Percentiles rank a stretch among this genome's conserved stretches.
Conservation (phyloP, 108 stramenopile species). For the Aurantiochytrium sp. region DNA sequence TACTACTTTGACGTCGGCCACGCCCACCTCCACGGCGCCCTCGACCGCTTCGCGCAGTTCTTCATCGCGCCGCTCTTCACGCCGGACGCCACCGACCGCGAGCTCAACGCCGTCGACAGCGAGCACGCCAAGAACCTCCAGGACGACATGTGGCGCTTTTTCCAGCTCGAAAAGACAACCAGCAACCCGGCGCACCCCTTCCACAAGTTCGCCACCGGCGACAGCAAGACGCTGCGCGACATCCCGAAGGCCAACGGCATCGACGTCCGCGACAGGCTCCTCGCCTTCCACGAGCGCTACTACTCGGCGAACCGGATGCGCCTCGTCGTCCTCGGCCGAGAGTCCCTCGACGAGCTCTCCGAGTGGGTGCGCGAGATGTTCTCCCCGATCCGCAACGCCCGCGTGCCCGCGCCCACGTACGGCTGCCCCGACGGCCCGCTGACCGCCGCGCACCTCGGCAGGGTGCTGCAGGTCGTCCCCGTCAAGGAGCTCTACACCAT, state of each 20-base stretch:
- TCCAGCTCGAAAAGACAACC: slow-evolving; percentile 65
- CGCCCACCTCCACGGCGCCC: slow-evolving; percentile 70
- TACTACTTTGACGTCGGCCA: slow-evolving; percentile 87
- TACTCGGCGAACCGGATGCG: slow-evolving; percentile 91
- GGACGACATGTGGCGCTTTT: slow-evolving; percentile 84
- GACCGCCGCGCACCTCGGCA: not conserved
- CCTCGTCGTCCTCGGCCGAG: slow-evolving; percentile 74
- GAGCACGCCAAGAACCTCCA: slow-evolving; percentile 88
- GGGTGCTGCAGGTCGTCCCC: slow-evolving; percentile 73
- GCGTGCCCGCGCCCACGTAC: not conserved
- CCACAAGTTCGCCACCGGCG: slow-evolving; percentile 89
- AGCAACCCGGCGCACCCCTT: slow-evolving; percentile 65
- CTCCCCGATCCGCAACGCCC: slow-evolving; percentile 56
- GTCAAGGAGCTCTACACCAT: slow-evolving; percentile 73
- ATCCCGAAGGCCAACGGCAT: slow-evolving; percentile 51
- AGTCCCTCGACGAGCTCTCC: slow-evolving; percentile 71
- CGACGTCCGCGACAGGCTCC: slow-evolving; percentile 72
- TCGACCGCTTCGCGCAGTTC: slow-evolving; percentile 89
- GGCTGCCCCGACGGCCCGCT: not conserved
- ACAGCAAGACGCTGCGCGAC: slow-evolving; percentile 78
- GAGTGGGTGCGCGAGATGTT: slow-evolving; percentile 71
- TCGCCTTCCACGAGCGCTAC: slow-evolving; percentile 75
- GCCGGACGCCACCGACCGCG: slow-evolving; percentile 73
- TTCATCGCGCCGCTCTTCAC: slow-evolving; percentile 81
- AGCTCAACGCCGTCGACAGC: slow-evolving; percentile 87